Base-by-base conservation (phyloP, 441 rosid genomes). In the Theobroma grandiflorum region DNA sequence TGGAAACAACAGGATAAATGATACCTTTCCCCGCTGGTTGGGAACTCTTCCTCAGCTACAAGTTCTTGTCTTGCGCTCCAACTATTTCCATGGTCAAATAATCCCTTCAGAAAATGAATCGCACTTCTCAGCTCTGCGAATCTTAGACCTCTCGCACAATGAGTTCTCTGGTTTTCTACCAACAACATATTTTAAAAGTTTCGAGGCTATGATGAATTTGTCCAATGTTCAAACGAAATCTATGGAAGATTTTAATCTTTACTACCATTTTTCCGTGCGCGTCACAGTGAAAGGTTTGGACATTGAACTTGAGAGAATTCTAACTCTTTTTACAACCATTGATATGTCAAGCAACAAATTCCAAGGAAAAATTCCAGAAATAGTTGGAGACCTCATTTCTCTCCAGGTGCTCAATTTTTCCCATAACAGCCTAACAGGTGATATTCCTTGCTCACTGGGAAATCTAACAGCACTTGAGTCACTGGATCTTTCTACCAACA, bases 21-120 rank as follows among this genome's bases (percentile, higher is more conserved):
- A 71, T 26, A 57, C 61, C 0, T 57, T 89, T 57, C 91, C 90
- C 6, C 77, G 74, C 1, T 89, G 89, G 90, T 67, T 88, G 75
- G 87, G 84, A 72, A 18, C n/a, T 4, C 79, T 83, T 35, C 72
- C 45, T 0, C 3, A 16, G 4, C 26, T 85, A 15, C 37, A 45
- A 66, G 67, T 88, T 8, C 74, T 90, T 3, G 58, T 74, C 16
- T 68, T 88, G 15, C 63, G 77, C 8, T 80, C 81, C 2, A 88
- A 88, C 38, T 52, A 63, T 9, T 78, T 90, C 11, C 64, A 78
- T 6, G 85, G 87, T 14, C 5, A 2, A 50, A 50, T 15, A 3
- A 42, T 5, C 22, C 5, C 5, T 22, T 31, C 26, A 15, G 74
- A 71, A 9, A 5, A 4, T 6, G 58, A 8, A 16, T 53, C 58